Evolutionary conservation across 805 yeast genomes (phyloP).

Genomic region (Cyberlindnera bimundalis): DNA sequence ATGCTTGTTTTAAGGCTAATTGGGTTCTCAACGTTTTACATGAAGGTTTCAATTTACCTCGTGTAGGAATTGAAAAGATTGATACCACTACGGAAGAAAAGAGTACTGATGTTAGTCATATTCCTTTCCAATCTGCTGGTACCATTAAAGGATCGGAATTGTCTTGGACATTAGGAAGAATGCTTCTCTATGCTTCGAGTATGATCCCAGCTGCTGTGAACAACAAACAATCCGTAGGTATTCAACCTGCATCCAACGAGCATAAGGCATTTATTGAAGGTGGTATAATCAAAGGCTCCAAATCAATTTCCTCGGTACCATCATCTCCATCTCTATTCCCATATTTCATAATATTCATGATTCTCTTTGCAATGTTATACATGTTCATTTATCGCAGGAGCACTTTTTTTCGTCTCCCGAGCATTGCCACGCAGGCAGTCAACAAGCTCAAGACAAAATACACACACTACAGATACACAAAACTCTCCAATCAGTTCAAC

Average conservation of each 20-base stretch:
- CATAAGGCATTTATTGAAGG: constrained; percentile 23
- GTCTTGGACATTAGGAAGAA: constrained; percentile 94
- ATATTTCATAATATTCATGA: constrained; percentile 5
- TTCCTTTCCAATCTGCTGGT: constrained; percentile 80
- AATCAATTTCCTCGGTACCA: constrained; percentile 6
- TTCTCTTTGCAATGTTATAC: constrained; percentile 6
- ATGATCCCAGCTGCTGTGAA: constrained; percentile 16
- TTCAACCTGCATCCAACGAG: constrained; percentile 26
- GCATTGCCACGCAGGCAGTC: constrained; percentile 13
- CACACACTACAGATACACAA: constrained; percentile 21
- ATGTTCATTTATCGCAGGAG: constrained; percentile 13
- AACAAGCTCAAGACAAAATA: constrained; percentile 17
- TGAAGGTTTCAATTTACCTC: constrained; percentile 88
- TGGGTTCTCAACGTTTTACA: constrained; percentile 90
- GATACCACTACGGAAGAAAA: constrained; percentile 16
- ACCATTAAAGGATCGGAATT: constrained; percentile 79
- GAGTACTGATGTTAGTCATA: too few species aligned
- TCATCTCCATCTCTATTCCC: constrained; percentile 9
- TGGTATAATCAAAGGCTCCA: constrained; percentile 10
- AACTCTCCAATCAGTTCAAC: constrained; percentile 17
- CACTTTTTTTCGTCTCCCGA: constrained; percentile 15
- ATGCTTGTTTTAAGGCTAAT: constrained; percentile 90
- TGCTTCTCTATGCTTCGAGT: constrained; percentile 76
- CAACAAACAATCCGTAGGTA: constrained; percentile 17
- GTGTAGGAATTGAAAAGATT: constrained; percentile 51